phyloP scores from a whole-genome alignment of 2,329 filamentous ascomycete species.

The Ophiostoma tasmaniense region DNA sequence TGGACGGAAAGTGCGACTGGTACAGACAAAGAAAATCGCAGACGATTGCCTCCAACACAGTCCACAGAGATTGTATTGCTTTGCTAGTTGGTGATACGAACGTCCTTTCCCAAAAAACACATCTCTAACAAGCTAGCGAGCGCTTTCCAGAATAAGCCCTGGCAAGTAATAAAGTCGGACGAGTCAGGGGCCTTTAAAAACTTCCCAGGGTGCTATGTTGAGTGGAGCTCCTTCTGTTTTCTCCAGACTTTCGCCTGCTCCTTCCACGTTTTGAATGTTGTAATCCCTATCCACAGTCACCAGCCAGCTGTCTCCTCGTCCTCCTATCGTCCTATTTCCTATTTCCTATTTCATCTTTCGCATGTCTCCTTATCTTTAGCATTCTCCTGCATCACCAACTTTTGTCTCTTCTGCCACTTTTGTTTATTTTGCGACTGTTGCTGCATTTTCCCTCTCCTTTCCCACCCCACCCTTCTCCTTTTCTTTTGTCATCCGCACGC shows the following conservation, averaged over 20 bases:
- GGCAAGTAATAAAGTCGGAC: background rate
- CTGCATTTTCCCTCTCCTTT: background rate
- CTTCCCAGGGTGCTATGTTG: no score
- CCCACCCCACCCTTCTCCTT: background rate
- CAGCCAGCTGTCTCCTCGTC: background rate
- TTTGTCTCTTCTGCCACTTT: background rate
- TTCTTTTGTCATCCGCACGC: background rate
- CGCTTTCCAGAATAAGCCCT: background rate
- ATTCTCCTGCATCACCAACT: background rate
- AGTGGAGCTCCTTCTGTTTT: background rate
- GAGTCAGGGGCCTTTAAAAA: background rate
- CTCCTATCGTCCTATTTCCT: background rate
- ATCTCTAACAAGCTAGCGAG: background rate
- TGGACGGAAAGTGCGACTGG: background rate
- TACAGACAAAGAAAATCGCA: background rate
- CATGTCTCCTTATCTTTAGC: background rate
- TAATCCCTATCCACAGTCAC: background rate
- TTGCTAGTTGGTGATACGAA: background rate
- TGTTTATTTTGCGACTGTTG: background rate
- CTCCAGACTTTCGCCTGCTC: slow-evolving; percentile 6
- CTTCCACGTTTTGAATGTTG: background rate
- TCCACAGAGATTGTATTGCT: no score
- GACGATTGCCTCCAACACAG: background rate
- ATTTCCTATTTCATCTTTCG: background rate
- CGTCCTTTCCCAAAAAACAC: background rate